These are phyloP conservation scores for Lepidium didymum DNA, from an alignment of 345 rosid genomes.

Conservation along the genomic window DNA sequence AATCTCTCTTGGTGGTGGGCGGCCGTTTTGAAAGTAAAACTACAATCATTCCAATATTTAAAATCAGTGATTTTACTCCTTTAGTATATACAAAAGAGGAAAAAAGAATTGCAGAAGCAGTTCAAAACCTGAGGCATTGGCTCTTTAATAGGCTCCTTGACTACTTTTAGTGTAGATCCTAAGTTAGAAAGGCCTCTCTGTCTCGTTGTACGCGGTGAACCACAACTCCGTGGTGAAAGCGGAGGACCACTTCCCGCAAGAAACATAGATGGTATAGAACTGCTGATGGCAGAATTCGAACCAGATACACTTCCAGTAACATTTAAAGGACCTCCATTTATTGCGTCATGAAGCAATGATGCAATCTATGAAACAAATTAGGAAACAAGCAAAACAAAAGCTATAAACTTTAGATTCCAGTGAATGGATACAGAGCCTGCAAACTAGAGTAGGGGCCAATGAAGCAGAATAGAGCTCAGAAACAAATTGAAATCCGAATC, in stretches of 20 bases:
- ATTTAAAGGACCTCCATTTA: slow-evolving; percentile 69
- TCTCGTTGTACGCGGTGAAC: slow-evolving; percentile 79
- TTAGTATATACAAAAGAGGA: not conserved
- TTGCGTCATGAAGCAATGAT: slow-evolving; percentile 71
- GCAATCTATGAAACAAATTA: slow-evolving; percentile 39
- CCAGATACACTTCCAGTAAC: slow-evolving; percentile 53
- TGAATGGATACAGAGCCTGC: not conserved
- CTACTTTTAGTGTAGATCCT: slow-evolving; percentile 77
- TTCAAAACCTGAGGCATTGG: slow-evolving; percentile 78
- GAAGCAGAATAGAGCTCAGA: not conserved
- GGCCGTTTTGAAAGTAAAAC: slow-evolving; percentile 94
- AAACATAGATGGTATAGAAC: slow-evolving; percentile 86
- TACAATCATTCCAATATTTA: slow-evolving; percentile 33
- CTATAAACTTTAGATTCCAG: slow-evolving; percentile 18
- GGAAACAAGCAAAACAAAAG: not conserved
- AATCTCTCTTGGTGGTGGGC: slow-evolving; percentile 66
- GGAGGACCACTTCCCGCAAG: slow-evolving; percentile 96
- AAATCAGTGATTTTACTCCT: not conserved
- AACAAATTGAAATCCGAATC: not conserved
- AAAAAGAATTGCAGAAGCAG: not conserved
- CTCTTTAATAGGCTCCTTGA: slow-evolving; percentile 75
- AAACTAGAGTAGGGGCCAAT: not conserved
- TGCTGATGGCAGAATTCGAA: slow-evolving; percentile 45
- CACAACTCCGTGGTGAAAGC: slow-evolving; percentile 89
- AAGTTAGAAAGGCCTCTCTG: slow-evolving; percentile 69